Conservation (phyloP, 306 rosid genomes). For the Rosa chinensis region DNA sequence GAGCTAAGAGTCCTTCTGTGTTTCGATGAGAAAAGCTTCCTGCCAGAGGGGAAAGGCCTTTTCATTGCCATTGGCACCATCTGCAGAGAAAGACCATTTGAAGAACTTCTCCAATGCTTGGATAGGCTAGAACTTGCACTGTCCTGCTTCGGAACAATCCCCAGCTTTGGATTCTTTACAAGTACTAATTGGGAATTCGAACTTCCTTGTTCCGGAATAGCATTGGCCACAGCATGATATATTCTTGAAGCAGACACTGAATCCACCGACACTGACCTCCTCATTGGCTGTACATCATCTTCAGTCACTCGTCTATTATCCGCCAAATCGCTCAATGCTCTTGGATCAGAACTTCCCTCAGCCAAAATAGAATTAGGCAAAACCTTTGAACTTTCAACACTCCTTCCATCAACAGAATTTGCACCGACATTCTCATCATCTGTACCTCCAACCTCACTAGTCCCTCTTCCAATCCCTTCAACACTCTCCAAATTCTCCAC, state of each 20-base stretch:
- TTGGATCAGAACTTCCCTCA: constrained; percentile 18
- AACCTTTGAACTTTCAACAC: constrained; percentile 22
- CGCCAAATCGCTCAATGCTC: constrained; percentile 23
- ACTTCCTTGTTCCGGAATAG: constrained; percentile 29
- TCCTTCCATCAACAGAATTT: constrained; percentile 2
- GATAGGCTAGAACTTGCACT: constrained; percentile 27
- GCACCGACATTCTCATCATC: constrained; percentile 21
- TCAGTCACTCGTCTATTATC: constrained; percentile 18
- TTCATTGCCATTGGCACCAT: constrained; percentile 46
- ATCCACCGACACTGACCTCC: constrained; percentile 50
- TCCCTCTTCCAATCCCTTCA: constrained; percentile 27
- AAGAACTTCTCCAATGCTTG: constrained; percentile 36
- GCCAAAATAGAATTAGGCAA: constrained; percentile 19
- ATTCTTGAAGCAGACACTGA: constrained; percentile 30
- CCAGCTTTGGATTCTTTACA: constrained; percentile 8
- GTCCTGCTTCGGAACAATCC: constrained; percentile 29
- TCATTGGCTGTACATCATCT: constrained; percentile 34
- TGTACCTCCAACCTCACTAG: constrained; percentile 19
- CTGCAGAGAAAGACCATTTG: constrained; percentile 42
- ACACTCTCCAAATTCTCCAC: constrained; percentile 24
- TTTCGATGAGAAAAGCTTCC: constrained; percentile 28
- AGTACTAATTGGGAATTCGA: constrained; percentile 18
- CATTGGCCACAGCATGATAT: constrained; percentile 27
- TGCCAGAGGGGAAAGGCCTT: constrained; percentile 40
- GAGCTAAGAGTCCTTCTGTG: constrained; percentile 56